Base-by-base conservation (phyloP, 371 early-diverging fungal species). In the Mortierella sp. region DNA sequence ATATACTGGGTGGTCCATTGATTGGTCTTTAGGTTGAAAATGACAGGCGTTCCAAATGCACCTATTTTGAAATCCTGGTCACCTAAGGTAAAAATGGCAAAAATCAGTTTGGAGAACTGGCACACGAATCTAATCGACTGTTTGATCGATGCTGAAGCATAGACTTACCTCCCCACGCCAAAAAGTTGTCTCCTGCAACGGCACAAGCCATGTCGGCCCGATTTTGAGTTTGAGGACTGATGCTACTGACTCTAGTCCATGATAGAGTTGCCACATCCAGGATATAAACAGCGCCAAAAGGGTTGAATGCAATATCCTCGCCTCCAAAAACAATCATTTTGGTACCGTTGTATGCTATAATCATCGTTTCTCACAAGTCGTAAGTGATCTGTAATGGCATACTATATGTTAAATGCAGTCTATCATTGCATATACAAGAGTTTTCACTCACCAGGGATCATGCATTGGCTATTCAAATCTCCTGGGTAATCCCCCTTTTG, bases 81-180 rank as follows among this genome's bases (percentile, higher is more conserved):
- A 55, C 24, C 24, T 55, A 55, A 8, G 19, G 19, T 55, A 55
- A 21, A 11, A 55, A 19, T 21, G 10, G 45, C 16, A 36, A 36
- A 36, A 36, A 3, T 36, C 36, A 36, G 36, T 36, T 36, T 11
- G 45, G 45, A 15, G 45, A 45, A 16, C 11, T 45, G 11, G 15
- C 16, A 45, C 16, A 4, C 45, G 16, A 45, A 45, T 11, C 45
- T 45, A 4, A 16, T 10, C 45, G 11, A 45, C 45, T 15, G 10
- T 0, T 55, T 55, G 28, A 22, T 55, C 8, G 28, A 2, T 13
- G 21, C 10, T 16, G 28, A 55, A 3, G 19, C 10, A 28, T 19
- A 55, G 10, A 10, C 1, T 28, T 64, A 64, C 64, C 64, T 64
- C 64, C 64, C 64, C 64, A 64, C 9, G 52, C 64, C 22, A 64